Conservation (phyloP, 139 green algal genomes). For the Zygnema cylindricum region DNA sequence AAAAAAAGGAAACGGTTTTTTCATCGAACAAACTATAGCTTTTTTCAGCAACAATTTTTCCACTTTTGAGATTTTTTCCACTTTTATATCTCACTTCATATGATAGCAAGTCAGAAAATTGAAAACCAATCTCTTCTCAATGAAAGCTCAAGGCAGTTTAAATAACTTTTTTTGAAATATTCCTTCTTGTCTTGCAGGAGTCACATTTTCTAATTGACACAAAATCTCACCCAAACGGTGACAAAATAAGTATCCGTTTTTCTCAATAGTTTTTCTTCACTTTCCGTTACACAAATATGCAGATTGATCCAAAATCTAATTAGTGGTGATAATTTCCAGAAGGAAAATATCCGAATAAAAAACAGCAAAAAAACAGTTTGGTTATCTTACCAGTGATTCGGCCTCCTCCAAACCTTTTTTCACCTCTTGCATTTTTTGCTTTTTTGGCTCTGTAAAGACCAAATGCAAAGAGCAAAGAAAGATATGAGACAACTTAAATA, state of each 20-base stretch:
- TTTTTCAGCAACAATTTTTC: background rate
- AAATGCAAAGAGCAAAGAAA: too few relatives aligned
- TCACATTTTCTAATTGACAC: background rate
- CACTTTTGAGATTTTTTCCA: too few relatives aligned
- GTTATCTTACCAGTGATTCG: slow-evolving; percentile 72
- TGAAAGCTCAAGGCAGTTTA: background rate
- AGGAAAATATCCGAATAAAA: background rate
- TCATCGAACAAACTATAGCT: background rate
- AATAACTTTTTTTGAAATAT: background rate
- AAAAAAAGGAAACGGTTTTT: background rate
- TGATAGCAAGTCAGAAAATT: too few relatives aligned
- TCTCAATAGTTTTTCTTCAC: too few relatives aligned
- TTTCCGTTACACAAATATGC: too few relatives aligned
- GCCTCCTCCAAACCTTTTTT: slow-evolving; percentile 80
- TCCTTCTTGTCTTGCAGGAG: background rate
- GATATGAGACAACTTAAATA: too few relatives aligned
- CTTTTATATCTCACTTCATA: too few relatives aligned
- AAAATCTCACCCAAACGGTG: background rate
- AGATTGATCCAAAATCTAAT: too few relatives aligned
- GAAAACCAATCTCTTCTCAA: background rate
- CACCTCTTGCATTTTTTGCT: slow-evolving; percentile 74
- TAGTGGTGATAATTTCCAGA: too few relatives aligned
- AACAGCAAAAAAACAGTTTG: background rate
- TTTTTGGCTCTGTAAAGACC: slow-evolving; percentile 75
- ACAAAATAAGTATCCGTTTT: too few relatives aligned